These are phyloP conservation scores for Penicillium crystallinum DNA, from an alignment of 495 filamentous ascomycete genomes.

Conservation along the genomic window DNA sequence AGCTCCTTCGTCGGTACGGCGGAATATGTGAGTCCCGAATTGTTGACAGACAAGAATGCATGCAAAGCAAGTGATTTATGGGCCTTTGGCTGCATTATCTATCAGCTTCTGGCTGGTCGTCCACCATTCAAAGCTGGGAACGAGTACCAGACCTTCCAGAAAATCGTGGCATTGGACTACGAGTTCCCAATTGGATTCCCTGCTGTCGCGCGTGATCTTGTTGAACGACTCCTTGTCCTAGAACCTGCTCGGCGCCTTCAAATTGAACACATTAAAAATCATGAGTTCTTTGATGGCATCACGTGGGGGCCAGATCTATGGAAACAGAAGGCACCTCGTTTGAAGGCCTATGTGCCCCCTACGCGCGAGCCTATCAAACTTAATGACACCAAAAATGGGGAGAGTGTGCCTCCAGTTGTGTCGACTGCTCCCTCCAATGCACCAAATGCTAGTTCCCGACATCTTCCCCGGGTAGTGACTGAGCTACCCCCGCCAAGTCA, in stretches of 20 bases:
- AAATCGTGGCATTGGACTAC: slow-evolving; percentile 91
- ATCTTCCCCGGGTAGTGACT: slow-evolving; percentile 80
- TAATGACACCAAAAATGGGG: slow-evolving; percentile 51
- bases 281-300: slow-evolving; percentile 93
- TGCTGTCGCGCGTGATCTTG: slow-evolving; percentile 78
- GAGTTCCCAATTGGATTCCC: slow-evolving; percentile 92
- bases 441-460: slow-evolving; percentile 41
- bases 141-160: slow-evolving; percentile 97
- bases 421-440: slow-evolving; percentile 43
- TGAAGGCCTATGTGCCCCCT: slow-evolving; percentile 82
- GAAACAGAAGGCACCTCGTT: slow-evolving; percentile 83
- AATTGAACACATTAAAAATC: slow-evolving; percentile 95
- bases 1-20: slow-evolving; percentile 97
- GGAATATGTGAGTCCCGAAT: slow-evolving; percentile 95
- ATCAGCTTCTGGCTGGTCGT: slow-evolving; percentile 86
- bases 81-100: slow-evolving; percentile 99
- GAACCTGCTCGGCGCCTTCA: slow-evolving; percentile 84
- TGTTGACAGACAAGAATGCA: slow-evolving; percentile 91
- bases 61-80: slow-evolving; percentile 98
- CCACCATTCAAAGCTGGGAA: slow-evolving; percentile 98
- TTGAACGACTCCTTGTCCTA: slow-evolving; percentile 86
- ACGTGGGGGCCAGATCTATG: slow-evolving; percentile 80
- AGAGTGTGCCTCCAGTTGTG: slow-evolving; percentile 45
- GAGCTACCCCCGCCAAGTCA: slow-evolving; percentile 94
- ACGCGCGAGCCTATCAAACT: slow-evolving; percentile 78